These are phyloP conservation scores for Leccinum holopus DNA, from an alignment of 1,284 basidiomycete genomes.

Conservation along the genomic window DNA sequence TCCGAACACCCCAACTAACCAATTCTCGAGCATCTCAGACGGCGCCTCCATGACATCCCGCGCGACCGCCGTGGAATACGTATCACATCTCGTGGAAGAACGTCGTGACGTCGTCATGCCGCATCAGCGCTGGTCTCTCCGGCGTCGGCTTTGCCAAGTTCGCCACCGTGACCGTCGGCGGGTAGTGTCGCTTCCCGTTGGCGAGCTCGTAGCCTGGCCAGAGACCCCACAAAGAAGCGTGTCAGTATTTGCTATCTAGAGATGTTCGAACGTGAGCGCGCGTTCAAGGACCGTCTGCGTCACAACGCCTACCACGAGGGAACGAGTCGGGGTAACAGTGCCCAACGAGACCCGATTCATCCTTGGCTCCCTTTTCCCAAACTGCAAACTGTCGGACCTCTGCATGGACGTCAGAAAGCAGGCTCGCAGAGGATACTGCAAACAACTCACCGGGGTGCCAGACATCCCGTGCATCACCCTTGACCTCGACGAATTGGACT, in stretches of 20 bases:
- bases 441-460: slow-evolving; percentile 67
- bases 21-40: slow-evolving; percentile 89
- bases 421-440: not conserved
- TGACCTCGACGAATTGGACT: slow-evolving; percentile 67
- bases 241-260: slow-evolving; percentile 74
- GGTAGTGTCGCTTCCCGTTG: slow-evolving; percentile 66
- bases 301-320: slow-evolving; percentile 59
- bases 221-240: slow-evolving; percentile 83
- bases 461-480: slow-evolving; percentile 39
- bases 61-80: slow-evolving; percentile 81
- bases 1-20: slow-evolving; percentile 42
- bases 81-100: slow-evolving; percentile 86
- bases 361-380: slow-evolving; percentile 73
- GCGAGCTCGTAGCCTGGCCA: slow-evolving; percentile 56
- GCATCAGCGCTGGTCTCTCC: slow-evolving; percentile 79
- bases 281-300: not conserved
- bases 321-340: slow-evolving; percentile 85
- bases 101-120: slow-evolving; percentile 67
- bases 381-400: slow-evolving; percentile 79
- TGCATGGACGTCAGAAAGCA: slow-evolving; percentile 26
- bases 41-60: slow-evolving; percentile 87
- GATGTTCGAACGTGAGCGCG: not conserved
- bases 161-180: slow-evolving; percentile 79
- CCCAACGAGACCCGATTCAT: slow-evolving; percentile 68
- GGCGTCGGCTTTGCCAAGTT: slow-evolving; percentile 83